Base-by-base conservation (phyloP, 768 basidiomycete genomes). In the Collybiopsis confluens region DNA sequence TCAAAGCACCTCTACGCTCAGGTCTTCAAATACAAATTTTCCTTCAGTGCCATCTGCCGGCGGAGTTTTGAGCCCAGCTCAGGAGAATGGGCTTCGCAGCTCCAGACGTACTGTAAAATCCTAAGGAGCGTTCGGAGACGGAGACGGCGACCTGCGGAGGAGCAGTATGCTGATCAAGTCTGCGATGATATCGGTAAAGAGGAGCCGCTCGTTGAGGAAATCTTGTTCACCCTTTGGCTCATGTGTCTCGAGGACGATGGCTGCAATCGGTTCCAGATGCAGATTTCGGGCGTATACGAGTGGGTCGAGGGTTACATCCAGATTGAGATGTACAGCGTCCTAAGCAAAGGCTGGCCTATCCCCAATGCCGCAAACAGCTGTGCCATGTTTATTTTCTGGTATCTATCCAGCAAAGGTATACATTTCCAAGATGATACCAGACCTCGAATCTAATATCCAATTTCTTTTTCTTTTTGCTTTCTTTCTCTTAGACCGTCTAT, bases 221-320 rank as follows among this genome's bases (percentile, higher is more conserved):
- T 68, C 1, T 71, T 89, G 20, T 78, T 76, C 67, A 68, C 66
- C 0, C 73, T 73, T 4, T 80, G 77, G 48, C 60, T 85, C 40
- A 78, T 89, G 73, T 64, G 85, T 64, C 67, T 79, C 3, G 86
- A 88, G 57, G 81, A 85, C 66, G 86, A 88, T 65, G 85, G 84
- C 30, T 76, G 75, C 62, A 89, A 89, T 63, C 71, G 73, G 35
- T 67, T 59, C 3, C 83, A 83, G 65, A 78, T 88, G 45, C 70
- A 77, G 53, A 70, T 66, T 21, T 85, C 80, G 0, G 75, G 77
- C 3, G 69, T 83, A 2, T 71, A 73, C 35, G 56, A 56, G 4
- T 82, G 78, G 40, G 70, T 81, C 8, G 73, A 78, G 44, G 18
- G 52, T 1, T 81, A 75, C 53, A 63, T 83, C 33, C 72, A 72